Base-by-base conservation (phyloP, 1,284 basidiomycete species). In the Melampsora abietis-canadensis region DNA sequence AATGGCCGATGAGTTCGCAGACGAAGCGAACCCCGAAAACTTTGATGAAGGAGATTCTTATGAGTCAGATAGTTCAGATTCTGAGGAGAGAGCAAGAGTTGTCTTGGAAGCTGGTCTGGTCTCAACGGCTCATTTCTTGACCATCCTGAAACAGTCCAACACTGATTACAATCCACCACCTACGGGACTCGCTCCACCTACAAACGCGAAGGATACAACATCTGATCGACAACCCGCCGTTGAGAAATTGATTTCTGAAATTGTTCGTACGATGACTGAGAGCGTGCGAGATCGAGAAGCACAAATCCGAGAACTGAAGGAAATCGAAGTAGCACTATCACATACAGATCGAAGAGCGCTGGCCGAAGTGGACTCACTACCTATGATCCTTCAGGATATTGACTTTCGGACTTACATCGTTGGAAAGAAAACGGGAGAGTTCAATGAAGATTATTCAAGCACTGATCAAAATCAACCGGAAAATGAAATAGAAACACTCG, bases 221-320 rank as follows among this genome's bases (percentile, higher is more conserved):
- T 37, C 63, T 46, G 70, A 73, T 30, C 47, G 63, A 21, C 70
- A 73, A 54, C 63, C 63, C 12, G 37, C 64, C n/a, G 70, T 73
- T 21, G 70, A 73, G 30, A 73, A 66, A 21, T 54, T 73, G 44
- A 73, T 73, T 54, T 44, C 63, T 27, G 70, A 73, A n/a, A 65
- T 73, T 40, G 70, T 73, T n/a, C 62, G 70, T 17, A 73, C 70
- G n/a, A 73, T 73, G 70, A 48, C 70, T 19, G 70, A 73, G 10
- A 61, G 57, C 34, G 48, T 60, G n/a, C 34, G 63, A 46, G 70
- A 73, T 27, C 70, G 70, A 21, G 70, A 73, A 46, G 62, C 70
- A 30, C 70, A 73, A 46, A 73, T 73, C 12, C 62, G 70, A n/a
- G 70, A 73, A 34, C 48, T 73, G 24, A 65, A 66, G 40, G 70